A percentile compares a stretch with the other conserved stretches of the same genome.
phyloP scores from a whole-genome alignment of 2,329 filamentous ascomycete species.

The Epichloe sibirici region DNA sequence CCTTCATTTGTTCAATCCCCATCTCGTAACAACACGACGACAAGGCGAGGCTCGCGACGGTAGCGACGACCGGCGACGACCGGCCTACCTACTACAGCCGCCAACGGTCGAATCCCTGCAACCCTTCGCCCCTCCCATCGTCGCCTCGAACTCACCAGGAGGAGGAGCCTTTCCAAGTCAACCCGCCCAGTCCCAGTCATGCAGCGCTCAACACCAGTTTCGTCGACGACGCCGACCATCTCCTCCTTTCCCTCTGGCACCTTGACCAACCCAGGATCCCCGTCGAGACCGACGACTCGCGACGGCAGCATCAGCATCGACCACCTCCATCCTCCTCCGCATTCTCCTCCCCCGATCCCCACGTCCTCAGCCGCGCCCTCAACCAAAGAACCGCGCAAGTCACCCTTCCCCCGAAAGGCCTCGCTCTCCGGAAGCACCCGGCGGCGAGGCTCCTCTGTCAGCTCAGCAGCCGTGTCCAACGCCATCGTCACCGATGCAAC shows the following conservation, averaged over 20 bases:
- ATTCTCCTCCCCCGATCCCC: slow-evolving; percentile 9
- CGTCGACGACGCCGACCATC: slow-evolving; percentile 22
- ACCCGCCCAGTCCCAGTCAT: not conserved
- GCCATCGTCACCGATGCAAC: slow-evolving; percentile 32
- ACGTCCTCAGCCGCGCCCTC: not conserved
- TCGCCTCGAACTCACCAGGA: too few species aligned
- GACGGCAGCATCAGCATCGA: slow-evolving; percentile 15
- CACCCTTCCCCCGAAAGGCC: slow-evolving; percentile 41
- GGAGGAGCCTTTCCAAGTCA: not conserved
- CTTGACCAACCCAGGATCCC: slow-evolving; percentile 13
- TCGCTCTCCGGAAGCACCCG: slow-evolving; percentile 38
- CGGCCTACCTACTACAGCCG: too few species aligned
- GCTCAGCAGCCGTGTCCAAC: slow-evolving; percentile 23
- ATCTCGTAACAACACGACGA: too few species aligned
- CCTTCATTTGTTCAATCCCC: too few species aligned
- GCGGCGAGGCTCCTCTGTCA: slow-evolving; percentile 24
- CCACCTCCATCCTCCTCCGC: slow-evolving; percentile 10
- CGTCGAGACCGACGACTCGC: slow-evolving; percentile 24
- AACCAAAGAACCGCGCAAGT: slow-evolving; percentile 32
- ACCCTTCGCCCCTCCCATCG: too few species aligned
- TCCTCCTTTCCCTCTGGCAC: slow-evolving; percentile 22
- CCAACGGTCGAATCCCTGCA: too few species aligned
- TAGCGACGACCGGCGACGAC: too few species aligned
- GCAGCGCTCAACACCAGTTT: slow-evolving; percentile 6
- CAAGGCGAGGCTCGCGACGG: too few species aligned